Conservation (phyloP, 257 asterid genomes). For the Solanum habrochaites region DNA sequence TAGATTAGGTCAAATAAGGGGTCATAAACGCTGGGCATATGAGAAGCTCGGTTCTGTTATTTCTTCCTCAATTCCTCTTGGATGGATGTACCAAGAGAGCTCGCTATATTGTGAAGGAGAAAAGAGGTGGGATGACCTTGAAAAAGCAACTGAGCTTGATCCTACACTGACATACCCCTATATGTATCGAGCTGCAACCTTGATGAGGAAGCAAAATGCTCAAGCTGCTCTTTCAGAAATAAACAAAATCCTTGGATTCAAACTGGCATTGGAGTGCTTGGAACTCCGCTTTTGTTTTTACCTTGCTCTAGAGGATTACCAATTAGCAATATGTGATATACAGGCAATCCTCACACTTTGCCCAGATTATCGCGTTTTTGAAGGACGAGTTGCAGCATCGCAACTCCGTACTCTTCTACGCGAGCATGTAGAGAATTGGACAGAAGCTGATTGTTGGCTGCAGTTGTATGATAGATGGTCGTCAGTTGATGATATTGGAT, state of each 20-base stretch:
- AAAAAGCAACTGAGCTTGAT: conserved; percentile 74
- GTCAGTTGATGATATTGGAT: conserved; percentile 90
- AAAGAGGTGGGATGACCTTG: conserved; percentile 48
- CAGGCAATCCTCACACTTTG: conserved; percentile 88
- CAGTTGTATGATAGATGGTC: conserved; percentile 96
- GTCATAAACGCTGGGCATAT: conserved; percentile 33
- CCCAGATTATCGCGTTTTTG: conserved; percentile 80
- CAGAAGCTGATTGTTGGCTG: conserved; percentile 96
- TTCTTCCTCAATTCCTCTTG: conserved; percentile 57
- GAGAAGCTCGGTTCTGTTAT: conserved; percentile 60
- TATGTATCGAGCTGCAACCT: conserved; percentile 89
- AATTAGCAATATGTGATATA: conserved; percentile 76
- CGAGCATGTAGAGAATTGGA: conserved; percentile 92
- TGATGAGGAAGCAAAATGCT: conserved; percentile 76
- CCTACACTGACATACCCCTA: conserved; percentile 96
- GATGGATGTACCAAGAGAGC: conserved; percentile 99
- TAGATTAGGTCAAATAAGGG: conserved; percentile 45
- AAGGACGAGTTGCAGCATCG: conserved; percentile 74
- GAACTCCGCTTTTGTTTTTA: conserved; percentile 90
- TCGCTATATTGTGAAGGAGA: conserved; percentile 72
- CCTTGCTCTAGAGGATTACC: conserved; percentile 77
- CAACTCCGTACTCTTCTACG: conserved; percentile 80
- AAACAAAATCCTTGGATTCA: conserved; percentile 81
- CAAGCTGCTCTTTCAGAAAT: conserved; percentile 80
- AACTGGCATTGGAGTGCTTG: conserved; percentile 88